Evolutionary conservation across 331 rosid genomes (phyloP), one percentile per base, ranked within the genome.

Genomic region (Ulmus americana): DNA sequence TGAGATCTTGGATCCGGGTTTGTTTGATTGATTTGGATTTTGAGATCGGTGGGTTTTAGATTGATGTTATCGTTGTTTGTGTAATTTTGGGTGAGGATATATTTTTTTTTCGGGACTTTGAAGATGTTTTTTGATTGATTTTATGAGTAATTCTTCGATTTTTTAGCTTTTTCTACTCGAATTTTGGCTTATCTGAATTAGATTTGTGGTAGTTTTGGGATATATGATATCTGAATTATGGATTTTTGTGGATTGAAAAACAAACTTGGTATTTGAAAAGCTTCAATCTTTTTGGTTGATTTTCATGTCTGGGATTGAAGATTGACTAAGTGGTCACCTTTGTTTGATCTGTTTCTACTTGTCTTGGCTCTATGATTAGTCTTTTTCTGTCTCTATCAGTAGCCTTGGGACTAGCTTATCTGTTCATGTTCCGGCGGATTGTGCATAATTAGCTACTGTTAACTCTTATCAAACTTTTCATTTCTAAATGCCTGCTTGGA

Each of bases 1-100:
- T 55, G 61, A 42, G 44, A 55, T 55, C 61, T 55, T 55, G 61
- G 61, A 38, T 55, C 53, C 13, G 44, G 61, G 14, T 35, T 55
- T 28, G 39, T 38, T 22, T 35, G n/a, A 55, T 55, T 10, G 39
- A n/a, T 22, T 55, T 5, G 13, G 39, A 35, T 55, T 22, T 55
- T 38, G 42, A 10, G 39, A 55, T 20, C 39, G 13, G 39, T 55
- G 3, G 39, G 11, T 38, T 55, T 35, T 55, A 11, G 42, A 55
- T 10, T 11, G 42, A 3, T 28, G 5, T 11, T 28, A 16, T 6
- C 11, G 35, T 18, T 35, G 39, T 28, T 18, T 18, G 39, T 9
- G 14, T 10, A 35, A 3, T 55, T 40, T 28, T 28, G 35, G 35
- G 0, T 28, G 35, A 28, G 35, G 35, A 28, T 28, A 49, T 49